Base-by-base conservation (phyloP, 495 filamentous ascomycete species). In the Talaromyces trachyspermus region DNA sequence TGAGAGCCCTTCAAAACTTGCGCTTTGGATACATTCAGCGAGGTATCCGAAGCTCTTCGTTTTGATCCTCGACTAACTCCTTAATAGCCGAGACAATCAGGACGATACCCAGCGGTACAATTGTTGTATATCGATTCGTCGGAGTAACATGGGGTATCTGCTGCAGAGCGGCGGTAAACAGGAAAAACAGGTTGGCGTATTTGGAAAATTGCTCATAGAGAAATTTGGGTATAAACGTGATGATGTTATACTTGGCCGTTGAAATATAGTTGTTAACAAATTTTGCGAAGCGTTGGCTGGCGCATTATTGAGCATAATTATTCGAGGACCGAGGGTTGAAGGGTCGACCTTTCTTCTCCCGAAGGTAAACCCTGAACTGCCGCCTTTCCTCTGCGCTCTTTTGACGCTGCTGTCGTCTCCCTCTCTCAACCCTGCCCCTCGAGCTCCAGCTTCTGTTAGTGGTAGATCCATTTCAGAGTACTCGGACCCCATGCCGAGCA, bases 391-490 rank as follows among this genome's bases (percentile, higher is more conserved):
- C 25, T 64, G 57, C 45, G 54, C 25, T 12, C 64, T 67, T 24
- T 62, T 60, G 15, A 50, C 51, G 5, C 54, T 50, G 50, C 60
- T 67, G 33, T 63, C 66, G 6, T 60, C 54, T 32, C 43, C 54
- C 10, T 49, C 61, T 37, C 69, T 65, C 32, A 58, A 41, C 38
- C 69, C 63, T 24, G 64, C 62, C 44, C 70, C 65, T 50, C 72
- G 66, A 27, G 73, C 74, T 33, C 85, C 77, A 15, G 84, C 64
- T 54, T 96, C 89, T 15, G 89, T 97, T 57, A 99, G 69, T 11
- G 94, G 94, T 29, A 97, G 74, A 57, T 99, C 90, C 94, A 99
- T 97, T 61, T 96, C 94, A 42, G 89, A 94, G 66, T 97, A 96
- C 37, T 92, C 83, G 43, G 86, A 81, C 9, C 78, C 82, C 87